A percentile compares a stretch with the other conserved stretches of the same genome.
These are phyloP conservation scores for Bimuria novae-zelandiae DNA, from an alignment of 2,329 filamentous ascomycete species.

Conservation along the genomic window DNA sequence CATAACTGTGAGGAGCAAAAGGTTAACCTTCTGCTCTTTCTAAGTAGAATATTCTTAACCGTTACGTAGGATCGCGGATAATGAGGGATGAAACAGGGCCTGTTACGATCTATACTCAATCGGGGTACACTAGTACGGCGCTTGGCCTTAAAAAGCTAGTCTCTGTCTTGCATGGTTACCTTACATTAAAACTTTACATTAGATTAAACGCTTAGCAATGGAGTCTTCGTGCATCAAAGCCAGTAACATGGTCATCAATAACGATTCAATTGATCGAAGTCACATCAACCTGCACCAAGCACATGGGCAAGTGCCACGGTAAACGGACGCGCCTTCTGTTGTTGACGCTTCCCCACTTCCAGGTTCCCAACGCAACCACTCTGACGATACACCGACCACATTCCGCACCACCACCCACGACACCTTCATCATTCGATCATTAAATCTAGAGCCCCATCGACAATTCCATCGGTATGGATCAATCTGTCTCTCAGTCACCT, in stretches of 20 bases:
- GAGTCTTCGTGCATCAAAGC: neutral
- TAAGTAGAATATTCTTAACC: no score
- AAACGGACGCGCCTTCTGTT: neutral
- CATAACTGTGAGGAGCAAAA: no score
- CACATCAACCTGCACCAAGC: neutral
- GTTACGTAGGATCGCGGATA: no score
- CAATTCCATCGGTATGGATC: neutral
- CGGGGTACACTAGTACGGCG: no score
- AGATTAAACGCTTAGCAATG: neutral
- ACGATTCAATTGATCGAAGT: neutral
- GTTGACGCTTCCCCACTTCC: conserved; percentile 4
- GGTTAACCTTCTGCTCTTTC: no score
- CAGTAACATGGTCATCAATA: neutral
- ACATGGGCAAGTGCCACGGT: neutral
- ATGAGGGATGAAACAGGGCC: no score
- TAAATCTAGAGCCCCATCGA: neutral
- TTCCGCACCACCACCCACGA: neutral
- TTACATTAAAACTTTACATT: no score
- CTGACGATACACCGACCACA: neutral
- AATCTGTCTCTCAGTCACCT: conserved; percentile 1
- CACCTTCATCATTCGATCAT: neutral
- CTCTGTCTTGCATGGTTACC: no score
- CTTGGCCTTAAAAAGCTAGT: no score
- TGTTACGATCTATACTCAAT: no score
- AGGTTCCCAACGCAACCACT: conserved; percentile 5